These are phyloP conservation scores for Mangifera indica DNA, from an alignment of 345 rosid genomes.

Conservation along the genomic window DNA sequence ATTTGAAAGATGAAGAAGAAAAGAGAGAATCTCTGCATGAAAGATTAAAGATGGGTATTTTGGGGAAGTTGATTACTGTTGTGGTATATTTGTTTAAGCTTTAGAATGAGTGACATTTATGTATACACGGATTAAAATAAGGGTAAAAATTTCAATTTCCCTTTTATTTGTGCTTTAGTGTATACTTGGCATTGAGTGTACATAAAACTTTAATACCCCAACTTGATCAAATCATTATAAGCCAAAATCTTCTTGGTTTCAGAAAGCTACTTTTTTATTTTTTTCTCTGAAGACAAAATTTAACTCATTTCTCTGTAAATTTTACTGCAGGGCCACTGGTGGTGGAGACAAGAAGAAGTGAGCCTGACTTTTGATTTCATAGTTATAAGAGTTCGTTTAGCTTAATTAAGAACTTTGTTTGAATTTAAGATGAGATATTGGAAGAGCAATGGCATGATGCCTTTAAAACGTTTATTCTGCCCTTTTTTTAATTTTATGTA, in stretches of 20 bases:
- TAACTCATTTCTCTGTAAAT: not conserved
- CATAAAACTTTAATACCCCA: not conserved
- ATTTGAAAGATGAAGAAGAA: no score
- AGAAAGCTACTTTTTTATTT: not conserved
- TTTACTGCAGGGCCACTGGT: conserved; percentile 44
- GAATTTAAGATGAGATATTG: conserved; percentile 19
- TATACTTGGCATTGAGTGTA: not conserved
- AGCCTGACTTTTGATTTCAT: conserved; percentile 5
- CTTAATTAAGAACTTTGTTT: conserved; percentile 1
- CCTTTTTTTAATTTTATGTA: not conserved
- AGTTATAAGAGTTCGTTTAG: conserved; percentile 15
- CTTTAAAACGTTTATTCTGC: conserved; percentile 5
- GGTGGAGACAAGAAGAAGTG: conserved; percentile 65
- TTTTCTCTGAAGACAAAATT: not conserved
- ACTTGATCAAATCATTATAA: not conserved
- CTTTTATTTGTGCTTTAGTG: not conserved
- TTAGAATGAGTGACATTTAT: no score
- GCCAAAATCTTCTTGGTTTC: not conserved
- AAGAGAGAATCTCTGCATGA: no score
- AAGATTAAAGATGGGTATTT: no score
- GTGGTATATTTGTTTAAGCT: no score
- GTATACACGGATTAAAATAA: no score
- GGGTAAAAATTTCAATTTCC: no score
- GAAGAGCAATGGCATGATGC: not conserved
- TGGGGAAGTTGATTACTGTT: no score